Evolutionary conservation across 768 basidiomycete genomes (phyloP).

Genomic region (Russula sp.): DNA sequence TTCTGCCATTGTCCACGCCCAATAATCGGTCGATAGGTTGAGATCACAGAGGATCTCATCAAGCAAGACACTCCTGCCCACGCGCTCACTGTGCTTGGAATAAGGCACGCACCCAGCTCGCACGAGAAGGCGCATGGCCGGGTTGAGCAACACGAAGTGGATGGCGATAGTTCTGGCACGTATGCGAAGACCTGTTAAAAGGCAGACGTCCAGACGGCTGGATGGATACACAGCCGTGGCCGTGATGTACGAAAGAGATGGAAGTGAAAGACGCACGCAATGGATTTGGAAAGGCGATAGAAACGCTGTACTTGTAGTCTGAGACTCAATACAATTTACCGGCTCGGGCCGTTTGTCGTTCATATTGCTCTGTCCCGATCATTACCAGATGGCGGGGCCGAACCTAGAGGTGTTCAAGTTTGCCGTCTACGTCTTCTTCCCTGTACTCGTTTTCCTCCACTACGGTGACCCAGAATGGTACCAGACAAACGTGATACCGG

Average conservation of each 20-base stretch:
- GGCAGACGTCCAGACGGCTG: background rate
- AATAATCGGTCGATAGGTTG: slow-evolving; percentile 43
- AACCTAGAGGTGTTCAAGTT: slow-evolving; percentile 92
- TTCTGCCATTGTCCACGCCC: slow-evolving; percentile 6
- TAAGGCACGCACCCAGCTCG: slow-evolving; percentile 33
- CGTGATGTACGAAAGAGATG: background rate
- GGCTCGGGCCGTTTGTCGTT: slow-evolving; percentile 6
- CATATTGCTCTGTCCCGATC: background rate
- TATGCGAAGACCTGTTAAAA: slow-evolving; percentile 64
- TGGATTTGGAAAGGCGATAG: background rate
- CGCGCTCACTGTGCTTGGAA: slow-evolving; percentile 47
- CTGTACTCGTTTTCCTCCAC: slow-evolving; percentile 74
- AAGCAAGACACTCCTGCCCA: slow-evolving; percentile 49
- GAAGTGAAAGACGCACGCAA: background rate
- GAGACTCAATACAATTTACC: background rate
- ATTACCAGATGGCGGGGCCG: slow-evolving; percentile 51
- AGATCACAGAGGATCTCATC: slow-evolving; percentile 59
- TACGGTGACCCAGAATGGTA: slow-evolving; percentile 92
- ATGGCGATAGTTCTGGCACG: slow-evolving; percentile 55
- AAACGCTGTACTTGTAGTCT: background rate
- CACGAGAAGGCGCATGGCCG: slow-evolving; percentile 46
- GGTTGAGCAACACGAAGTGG: slow-evolving; percentile 41
- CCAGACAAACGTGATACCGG: slow-evolving; percentile 69
- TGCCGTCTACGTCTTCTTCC: slow-evolving; percentile 79
- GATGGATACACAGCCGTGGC: background rate